These are phyloP conservation scores for Colletotrichum cordylinicola DNA, from an alignment of 2,329 filamentous ascomycete genomes.

Conservation along the genomic window DNA sequence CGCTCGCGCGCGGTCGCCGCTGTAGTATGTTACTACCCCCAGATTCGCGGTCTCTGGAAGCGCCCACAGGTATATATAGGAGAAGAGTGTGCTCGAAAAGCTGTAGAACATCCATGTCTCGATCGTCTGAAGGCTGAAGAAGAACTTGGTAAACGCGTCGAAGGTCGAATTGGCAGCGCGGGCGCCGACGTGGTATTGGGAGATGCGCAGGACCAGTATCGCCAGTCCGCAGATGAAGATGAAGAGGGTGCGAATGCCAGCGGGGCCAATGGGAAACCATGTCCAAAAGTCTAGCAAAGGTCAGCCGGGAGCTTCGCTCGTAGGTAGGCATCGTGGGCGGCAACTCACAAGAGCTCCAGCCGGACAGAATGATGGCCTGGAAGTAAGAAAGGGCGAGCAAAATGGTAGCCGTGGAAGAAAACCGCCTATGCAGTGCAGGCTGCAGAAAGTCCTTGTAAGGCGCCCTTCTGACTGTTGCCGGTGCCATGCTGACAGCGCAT, in stretches of 20 bases:
- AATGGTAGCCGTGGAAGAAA: conserved; percentile 77
- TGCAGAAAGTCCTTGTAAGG: conserved; percentile 90
- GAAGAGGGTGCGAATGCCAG: conserved; percentile 75
- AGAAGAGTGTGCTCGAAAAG: conserved; percentile 80
- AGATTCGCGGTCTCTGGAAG: conserved; percentile 65
- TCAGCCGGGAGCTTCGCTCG: conserved; percentile 5
- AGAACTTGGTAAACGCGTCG: conserved; percentile 65
- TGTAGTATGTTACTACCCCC: conserved; percentile 74
- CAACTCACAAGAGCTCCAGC: conserved; percentile 71
- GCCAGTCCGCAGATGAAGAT: conserved; percentile 79
- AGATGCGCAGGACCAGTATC: conserved; percentile 85
- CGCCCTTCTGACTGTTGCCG: conserved; percentile 59
- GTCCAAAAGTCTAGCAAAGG: conserved; percentile 73
- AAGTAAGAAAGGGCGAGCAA: conserved; percentile 75
- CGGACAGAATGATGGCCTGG: conserved; percentile 73
- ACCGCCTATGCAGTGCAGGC: conserved; percentile 85
- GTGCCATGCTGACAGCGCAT: conserved; percentile 58
- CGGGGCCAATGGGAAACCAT: conserved; percentile 82
- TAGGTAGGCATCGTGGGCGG: neutral
- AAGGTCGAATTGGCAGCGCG: conserved; percentile 74
- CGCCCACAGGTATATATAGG: conserved; percentile 81
- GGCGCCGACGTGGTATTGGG: conserved; percentile 77
- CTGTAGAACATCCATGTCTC: conserved; percentile 79
- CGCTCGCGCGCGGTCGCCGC: conserved; percentile 74
- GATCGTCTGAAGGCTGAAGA: conserved; percentile 64